Conservation (phyloP, 257 asterid species). For the Anisodus tanguticus region DNA sequence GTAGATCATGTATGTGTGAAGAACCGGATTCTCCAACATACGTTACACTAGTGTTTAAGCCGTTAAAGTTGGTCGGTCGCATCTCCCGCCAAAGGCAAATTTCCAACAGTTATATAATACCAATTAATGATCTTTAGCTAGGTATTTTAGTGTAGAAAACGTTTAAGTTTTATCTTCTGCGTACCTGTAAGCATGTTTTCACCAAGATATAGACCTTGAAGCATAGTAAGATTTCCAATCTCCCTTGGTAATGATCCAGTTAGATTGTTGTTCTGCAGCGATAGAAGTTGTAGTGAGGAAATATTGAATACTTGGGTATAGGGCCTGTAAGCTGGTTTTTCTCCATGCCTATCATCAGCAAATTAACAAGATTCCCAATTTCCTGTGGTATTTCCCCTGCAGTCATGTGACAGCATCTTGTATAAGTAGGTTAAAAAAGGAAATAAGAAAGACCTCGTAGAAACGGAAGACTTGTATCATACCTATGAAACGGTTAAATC, state of each 20-base stretch:
- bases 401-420: not conserved
- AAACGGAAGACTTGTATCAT: not conserved
- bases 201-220: constrained; percentile 32
- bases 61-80: no score
- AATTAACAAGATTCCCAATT: constrained; percentile 18
- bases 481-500: constrained; percentile 13
- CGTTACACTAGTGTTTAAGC: no score
- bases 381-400: constrained; percentile 26
- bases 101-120: no score
- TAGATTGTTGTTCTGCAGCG: constrained; percentile 33
- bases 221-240: constrained; percentile 40
- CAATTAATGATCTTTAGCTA: not conserved
- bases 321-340: constrained; percentile 36
- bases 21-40: no score
- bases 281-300: constrained; percentile 32
- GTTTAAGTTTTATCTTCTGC: not conserved
- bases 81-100: no score
- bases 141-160: not conserved
- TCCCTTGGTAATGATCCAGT: constrained; percentile 33
- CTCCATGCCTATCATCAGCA: constrained; percentile 27
- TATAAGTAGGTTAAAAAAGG: not conserved
- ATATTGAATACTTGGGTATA: constrained; percentile 37
- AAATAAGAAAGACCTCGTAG: not conserved
- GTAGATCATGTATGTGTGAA: no score
- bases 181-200: not conserved